A percentile compares a stretch with the other conserved stretches of the same genome.
These are phyloP conservation scores for Diplodia intermedia DNA, from an alignment of 2,329 filamentous ascomycete genomes.

Conservation along the genomic window DNA sequence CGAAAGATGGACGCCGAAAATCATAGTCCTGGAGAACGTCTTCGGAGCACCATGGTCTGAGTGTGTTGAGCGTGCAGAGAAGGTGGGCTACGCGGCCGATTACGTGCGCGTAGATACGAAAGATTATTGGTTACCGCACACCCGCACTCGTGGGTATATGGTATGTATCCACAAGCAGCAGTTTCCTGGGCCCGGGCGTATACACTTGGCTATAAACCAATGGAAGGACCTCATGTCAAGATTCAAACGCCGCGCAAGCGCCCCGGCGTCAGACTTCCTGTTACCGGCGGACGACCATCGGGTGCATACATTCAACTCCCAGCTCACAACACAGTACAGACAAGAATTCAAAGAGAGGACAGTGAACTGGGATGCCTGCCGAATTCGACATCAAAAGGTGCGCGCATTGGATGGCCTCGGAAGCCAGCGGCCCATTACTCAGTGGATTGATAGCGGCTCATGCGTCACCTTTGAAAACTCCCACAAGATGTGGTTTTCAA, in stretches of 20 bases:
- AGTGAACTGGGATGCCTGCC: constrained; percentile 64
- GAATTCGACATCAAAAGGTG: constrained; percentile 64
- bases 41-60: constrained; percentile 62
- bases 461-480: constrained; percentile 63
- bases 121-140: constrained; percentile 76
- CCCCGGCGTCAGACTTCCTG: constrained; percentile 68
- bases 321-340: constrained; percentile 1
- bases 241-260: constrained; percentile 65
- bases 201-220: constrained; percentile 34
- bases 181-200: constrained; percentile 37
- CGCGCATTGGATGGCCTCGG: constrained; percentile 62
- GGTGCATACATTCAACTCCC: constrained; percentile 54
- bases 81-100: constrained; percentile 63
- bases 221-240: constrained; percentile 57
- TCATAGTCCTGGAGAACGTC: constrained; percentile 79
- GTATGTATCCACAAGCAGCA: constrained; percentile 50
- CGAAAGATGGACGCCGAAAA: constrained; percentile 61
- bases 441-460: constrained; percentile 63
- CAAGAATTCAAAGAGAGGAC: constrained; percentile 12
- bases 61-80: constrained; percentile 49
- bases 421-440: constrained; percentile 63
- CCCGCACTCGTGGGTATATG: constrained; percentile 56
- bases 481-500: constrained; percentile 58
- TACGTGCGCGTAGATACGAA: constrained; percentile 69
- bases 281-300: constrained; percentile 62